phyloP scores from a whole-genome alignment of 345 rosid species.

The Passiflora organensis region DNA sequence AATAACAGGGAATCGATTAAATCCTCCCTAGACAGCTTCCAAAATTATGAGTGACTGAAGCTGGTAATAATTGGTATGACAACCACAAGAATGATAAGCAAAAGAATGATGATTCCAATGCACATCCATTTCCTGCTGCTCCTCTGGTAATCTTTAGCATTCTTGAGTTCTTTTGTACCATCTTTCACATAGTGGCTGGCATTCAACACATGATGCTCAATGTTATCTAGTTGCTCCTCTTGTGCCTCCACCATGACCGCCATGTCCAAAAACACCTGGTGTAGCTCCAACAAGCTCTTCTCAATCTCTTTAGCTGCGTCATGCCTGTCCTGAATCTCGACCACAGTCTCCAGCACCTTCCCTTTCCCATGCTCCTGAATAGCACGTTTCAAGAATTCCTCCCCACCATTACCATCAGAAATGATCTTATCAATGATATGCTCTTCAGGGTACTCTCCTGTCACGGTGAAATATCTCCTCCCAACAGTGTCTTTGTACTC shows the following conservation, averaged over 20 bases:
- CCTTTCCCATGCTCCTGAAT: constrained; percentile 95
- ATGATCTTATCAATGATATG: constrained; percentile 83
- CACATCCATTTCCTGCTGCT: constrained; percentile 82
- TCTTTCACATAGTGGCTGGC: constrained; percentile 77
- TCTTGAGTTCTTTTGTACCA: constrained; percentile 66
- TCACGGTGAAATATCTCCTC: constrained; percentile 85
- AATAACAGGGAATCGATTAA: constrained; percentile 35
- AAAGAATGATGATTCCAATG: constrained; percentile 55
- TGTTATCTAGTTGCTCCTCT: constrained; percentile 93
- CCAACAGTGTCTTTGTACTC: constrained; percentile 88
- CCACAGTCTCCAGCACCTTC: constrained; percentile 81
- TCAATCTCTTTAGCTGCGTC: constrained; percentile 89
- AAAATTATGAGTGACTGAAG: constrained; percentile 59
- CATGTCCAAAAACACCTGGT: constrained; percentile 91
- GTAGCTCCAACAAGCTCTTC: constrained; percentile 88
- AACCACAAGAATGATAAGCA: constrained; percentile 60
- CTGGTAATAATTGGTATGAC: constrained; percentile 69
- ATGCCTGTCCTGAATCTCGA: constrained; percentile 86
- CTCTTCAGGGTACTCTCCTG: constrained; percentile 80
- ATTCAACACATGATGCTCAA: constrained; percentile 80
- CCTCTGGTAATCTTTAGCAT: constrained; percentile 64
- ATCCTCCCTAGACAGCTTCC: constrained; percentile 18
- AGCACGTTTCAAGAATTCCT: constrained; percentile 61
- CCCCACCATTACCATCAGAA: constrained; percentile 58
- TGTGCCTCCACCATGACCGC: constrained; percentile 92